Evolutionary conservation across 192 early-diverging fungal genomes (phyloP), one percentile per base, ranked within the genome.

Genomic region (Coemansia sp.): DNA sequence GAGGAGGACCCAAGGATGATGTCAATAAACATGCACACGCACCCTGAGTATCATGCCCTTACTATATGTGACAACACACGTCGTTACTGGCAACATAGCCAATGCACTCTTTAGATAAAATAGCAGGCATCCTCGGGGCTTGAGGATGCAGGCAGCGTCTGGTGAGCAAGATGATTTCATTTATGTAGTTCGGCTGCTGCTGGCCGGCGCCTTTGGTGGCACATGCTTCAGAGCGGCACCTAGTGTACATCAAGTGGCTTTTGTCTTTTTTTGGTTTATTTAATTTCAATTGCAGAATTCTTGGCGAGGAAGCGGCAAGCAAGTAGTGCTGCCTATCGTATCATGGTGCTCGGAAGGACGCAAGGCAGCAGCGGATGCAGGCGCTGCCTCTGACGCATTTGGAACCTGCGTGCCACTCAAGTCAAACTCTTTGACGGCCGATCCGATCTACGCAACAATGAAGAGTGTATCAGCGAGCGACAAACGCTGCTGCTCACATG

Each of bases 221-320:
- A 58, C 57, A 58, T 58, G 57, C 57, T 58, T 33, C 33, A 7
- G 31, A 58, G 31, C 57, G 57, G 57, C 57, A 18, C 29, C 57
- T 33, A 34, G 57, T 18, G 57, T 33, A 33, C 57, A 58, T 58
- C 57, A 58, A 58, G 57, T 58, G 57, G 57, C 57, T 58, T 29
- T 58, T 58, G 57, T 36, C 31, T n/a, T 55, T 55, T 24, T n/a
- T 55, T 55, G 27, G 9, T 20, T 33, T 18, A 18, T 58, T 58
- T 58, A 58, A 58, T 58, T 58, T 58, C 57, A 31, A 34, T 58
- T 58, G 57, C 57, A 58, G 31, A 27, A 33, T 33, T 57, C 27
- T 57, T 57, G 29, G 53, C 53, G 31, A 16, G 16, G 12, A 5
- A 10, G 57, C 57, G 29, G 53, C 53, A 57, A 16, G 16, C 27